Base-by-base conservation (phyloP, 176 grass and related monocot genomes). In the sorghum (Sorghum bicolor) region DNA sequence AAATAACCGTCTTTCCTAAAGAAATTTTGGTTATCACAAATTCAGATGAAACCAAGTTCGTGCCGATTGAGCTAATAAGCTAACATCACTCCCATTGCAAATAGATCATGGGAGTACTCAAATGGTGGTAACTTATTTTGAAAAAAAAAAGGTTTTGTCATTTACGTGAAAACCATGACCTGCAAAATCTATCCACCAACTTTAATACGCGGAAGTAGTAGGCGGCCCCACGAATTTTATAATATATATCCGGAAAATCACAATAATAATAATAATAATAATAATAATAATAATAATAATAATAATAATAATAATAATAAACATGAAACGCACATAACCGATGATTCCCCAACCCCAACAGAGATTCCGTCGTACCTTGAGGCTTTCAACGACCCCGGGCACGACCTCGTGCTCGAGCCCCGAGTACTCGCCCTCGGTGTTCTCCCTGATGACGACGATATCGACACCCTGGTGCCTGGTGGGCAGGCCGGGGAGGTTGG, bases 341-440 rank as follows among this genome's bases (percentile, higher is more conserved):
- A 74, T 72, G 66, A 74, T 72, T 34, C 22, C 76, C 66, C 48
- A 19, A 30, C 13, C 25, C 67, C 39, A 48, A 30, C 7, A 14
- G 78, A 67, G 9, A 86, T 10, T 61, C 57, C 5, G 57, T 15
- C 77, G 43, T 90, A 94, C 95, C 85, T 98, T 95, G 75, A 98
- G 90, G 89, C 87, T 95, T 86, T 98, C 90, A 7, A 98, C 92
- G 70, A 98, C 95, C 60, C 90, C 92, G 5, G 95, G 95, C 12
- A 98, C 92, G 79, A 98, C 92, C 82, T 93, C 95, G 53, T 98
- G 95, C 87, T 98, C 92, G 19, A 98, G 93, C n/a, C 95, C 95
- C 40, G 92, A 93, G 87, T 98, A 98, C 87, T 98, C 92, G 8
- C 92, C 95, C 75, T 98, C 95, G 20, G 95, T 98, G 74, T 98